Conservation (phyloP, 345 rosid species). For the Raphanus sativus region DNA sequence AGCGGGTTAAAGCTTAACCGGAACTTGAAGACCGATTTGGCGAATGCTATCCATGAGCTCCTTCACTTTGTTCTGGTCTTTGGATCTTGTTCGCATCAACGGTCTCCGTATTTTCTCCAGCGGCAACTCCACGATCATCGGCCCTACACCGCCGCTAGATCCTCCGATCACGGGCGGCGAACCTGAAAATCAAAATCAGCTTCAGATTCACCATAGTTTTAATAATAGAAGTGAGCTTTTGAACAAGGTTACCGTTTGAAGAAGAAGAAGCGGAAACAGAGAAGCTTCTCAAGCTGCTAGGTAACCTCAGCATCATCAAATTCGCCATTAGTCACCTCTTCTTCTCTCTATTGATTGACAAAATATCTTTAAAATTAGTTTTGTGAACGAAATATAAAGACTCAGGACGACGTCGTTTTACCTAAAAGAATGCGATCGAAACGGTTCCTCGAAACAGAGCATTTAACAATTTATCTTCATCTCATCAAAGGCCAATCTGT, state of each 20-base stretch:
- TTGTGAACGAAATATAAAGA: conserved; percentile 32
- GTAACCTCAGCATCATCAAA: conserved; percentile 45
- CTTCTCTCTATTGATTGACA: neutral
- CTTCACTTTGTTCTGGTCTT: conserved; percentile 76
- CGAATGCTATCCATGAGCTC: conserved; percentile 82
- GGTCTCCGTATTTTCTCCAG: conserved; percentile 81
- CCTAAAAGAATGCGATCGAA: neutral
- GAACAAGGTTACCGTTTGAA: conserved; percentile 53
- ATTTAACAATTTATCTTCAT: neutral
- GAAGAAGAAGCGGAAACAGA: conserved; percentile 63
- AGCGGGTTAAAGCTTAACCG: conserved; percentile 43
- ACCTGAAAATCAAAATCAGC: conserved; percentile 10
- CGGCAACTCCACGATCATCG: conserved; percentile 68
- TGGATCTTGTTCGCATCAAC: conserved; percentile 77
- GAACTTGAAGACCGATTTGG: conserved; percentile 88
- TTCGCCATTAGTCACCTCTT: conserved; percentile 54
- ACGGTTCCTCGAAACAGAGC: neutral
- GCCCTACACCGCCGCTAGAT: conserved; percentile 49
- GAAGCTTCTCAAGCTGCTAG: conserved; percentile 50
- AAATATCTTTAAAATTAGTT: neutral
- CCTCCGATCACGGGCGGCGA: conserved; percentile 39
- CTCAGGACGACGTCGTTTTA: neutral
- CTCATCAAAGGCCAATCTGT: conserved; percentile 91
- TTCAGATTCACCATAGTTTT: neutral
- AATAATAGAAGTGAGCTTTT: neutral